phyloP scores from a whole-genome alignment of 495 filamentous ascomycete genomes.

The Trichocladium uniseriatum region DNA sequence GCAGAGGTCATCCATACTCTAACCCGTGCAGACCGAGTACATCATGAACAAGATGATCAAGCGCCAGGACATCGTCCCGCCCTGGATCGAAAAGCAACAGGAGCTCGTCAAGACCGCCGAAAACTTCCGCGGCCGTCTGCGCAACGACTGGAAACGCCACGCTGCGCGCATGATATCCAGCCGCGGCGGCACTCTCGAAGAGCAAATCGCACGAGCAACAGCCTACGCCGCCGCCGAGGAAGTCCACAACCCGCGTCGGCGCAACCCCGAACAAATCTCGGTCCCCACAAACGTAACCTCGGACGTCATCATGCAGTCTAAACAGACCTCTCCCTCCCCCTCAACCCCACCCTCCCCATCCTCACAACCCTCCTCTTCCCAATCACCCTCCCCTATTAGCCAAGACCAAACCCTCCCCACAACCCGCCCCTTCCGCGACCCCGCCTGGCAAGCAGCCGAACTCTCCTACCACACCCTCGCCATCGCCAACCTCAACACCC shows the following conservation, averaged over 20 bases:
- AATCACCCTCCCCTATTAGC: neutral
- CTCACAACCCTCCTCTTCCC: neutral
- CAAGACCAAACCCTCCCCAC: neutral
- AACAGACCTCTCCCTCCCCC: conserved; percentile 20
- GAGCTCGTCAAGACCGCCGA: conserved; percentile 62
- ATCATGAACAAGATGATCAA: conserved; percentile 99
- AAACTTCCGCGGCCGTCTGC: conserved; percentile 62
- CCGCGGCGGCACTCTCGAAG: conserved; percentile 65
- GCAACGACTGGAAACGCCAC: conserved; percentile 81
- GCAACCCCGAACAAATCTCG: conserved; percentile 38
- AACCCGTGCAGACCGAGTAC: conserved; percentile 61
- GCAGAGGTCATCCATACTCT: neutral
- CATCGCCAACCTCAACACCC: conserved; percentile 66
- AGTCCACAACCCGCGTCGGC: conserved; percentile 40
- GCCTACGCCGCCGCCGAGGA: conserved; percentile 68
- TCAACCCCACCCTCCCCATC: neutral
- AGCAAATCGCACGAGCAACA: conserved; percentile 62
- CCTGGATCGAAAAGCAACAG: conserved; percentile 97
- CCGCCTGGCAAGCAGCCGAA: conserved; percentile 60
- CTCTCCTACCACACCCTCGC: conserved; percentile 67
- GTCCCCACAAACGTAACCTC: conserved; percentile 40
- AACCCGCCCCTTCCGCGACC: conserved; percentile 52
- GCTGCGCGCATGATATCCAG: conserved; percentile 73
- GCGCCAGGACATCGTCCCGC: conserved; percentile 75
- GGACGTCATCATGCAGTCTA: conserved; percentile 39